A percentile compares a stretch with the other conserved stretches of the same genome.
These are phyloP conservation scores for Stagonosporopsis chrysanthemi DNA, from an alignment of 2,329 filamentous ascomycete genomes.

Conservation along the genomic window DNA sequence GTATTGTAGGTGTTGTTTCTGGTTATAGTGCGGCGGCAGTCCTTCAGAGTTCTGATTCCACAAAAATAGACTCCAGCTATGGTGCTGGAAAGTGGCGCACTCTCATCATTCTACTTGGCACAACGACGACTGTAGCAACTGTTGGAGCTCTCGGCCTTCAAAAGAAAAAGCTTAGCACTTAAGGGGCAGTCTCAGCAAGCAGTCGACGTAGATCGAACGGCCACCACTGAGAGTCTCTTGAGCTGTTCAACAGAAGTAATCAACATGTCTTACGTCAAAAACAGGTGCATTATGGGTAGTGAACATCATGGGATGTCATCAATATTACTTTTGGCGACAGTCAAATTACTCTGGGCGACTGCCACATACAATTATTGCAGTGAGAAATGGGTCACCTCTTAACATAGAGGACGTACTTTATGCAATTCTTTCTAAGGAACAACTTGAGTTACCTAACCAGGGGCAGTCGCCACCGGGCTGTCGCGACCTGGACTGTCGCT, in stretches of 20 bases:
- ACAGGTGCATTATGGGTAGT: no score
- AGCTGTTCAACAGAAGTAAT: background rate
- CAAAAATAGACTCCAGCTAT: background rate
- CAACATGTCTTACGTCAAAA: no score
- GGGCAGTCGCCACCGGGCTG: background rate
- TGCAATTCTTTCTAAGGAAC: background rate
- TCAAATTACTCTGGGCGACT: no score
- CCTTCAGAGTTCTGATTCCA: background rate
- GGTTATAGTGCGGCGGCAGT: background rate
- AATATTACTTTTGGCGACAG: no score
- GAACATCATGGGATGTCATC: no score
- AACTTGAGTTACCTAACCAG: background rate
- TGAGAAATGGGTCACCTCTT: no score
- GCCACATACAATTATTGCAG: no score
- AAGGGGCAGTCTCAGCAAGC: background rate
- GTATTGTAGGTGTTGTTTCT: background rate
- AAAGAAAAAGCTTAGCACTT: background rate
- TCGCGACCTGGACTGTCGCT: background rate
- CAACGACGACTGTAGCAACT: background rate
- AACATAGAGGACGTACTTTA: no score
- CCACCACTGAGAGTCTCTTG: background rate
- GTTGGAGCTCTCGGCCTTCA: background rate
- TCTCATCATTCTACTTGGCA: background rate
- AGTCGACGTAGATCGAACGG: background rate
- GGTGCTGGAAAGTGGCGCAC: constrained; percentile 2